Evolutionary conservation across 768 basidiomycete genomes (phyloP), one percentile per base, ranked within the genome.

Genomic region (Pleurotus platypus): DNA sequence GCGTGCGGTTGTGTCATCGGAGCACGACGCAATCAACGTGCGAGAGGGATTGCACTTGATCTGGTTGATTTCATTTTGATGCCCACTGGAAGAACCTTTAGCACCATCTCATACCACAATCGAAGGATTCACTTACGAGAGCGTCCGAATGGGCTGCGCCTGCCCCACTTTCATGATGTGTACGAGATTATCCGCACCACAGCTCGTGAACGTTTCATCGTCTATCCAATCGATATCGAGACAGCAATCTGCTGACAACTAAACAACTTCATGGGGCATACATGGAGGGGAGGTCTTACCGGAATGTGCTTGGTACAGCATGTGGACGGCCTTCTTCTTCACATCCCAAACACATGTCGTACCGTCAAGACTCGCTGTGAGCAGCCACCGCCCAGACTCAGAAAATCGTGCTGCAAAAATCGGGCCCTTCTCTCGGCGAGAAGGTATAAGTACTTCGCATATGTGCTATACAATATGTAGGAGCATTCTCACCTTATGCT

Each of bases 321-420:
- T 80, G 60, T 84, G 72, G 18, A 91, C 67, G 56, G 72, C 74
- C 65, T 84, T 86, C 59, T 78, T 80, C 54, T 76, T 71, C 12
- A 92, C 78, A 64, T 93, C 83, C 90, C 91, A 94, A 6, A 93
- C 76, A 63, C 89, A 90, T 4, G 85, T 78, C 2, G 86, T 87
- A 6, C 84, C 83, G 66, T 94, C 92, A 51, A 92, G 66, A 68
- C 92, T 91, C 2, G 87, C 90, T 8, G 89, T 86, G 45, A 86
- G 69, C 50, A 94, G 74, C 83, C 86, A 89, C 50, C 79, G 78
- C 4, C 91, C 89, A 37, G 81, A 79, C 58, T 77, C 82, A 11
- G 90, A 93, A 64, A 93, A 94, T 56, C 83, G 81, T 46, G 84
- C 80, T 43, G 90, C 82, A 65, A 93, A 92, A 67, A 93, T 85